A percentile compares a stretch with the other conserved stretches of the same genome.
Conservation (phyloP, 225 moss, liverwort and hornwort species). For the Pleurozium schreberi region DNA sequence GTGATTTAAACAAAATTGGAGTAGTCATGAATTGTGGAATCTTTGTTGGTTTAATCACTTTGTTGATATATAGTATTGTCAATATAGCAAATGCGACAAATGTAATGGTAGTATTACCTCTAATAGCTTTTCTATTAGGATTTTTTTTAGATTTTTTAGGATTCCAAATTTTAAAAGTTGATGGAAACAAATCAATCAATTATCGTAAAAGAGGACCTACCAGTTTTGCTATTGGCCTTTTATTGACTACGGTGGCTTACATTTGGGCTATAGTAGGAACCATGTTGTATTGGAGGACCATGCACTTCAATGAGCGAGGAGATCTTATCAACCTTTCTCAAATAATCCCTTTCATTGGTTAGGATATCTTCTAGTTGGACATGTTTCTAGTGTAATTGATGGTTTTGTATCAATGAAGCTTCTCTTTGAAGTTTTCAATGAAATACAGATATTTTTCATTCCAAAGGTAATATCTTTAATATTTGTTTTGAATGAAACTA, state of each 20-base stretch:
- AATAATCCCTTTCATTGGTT: background rate
- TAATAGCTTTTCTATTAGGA: rapidly evolving
- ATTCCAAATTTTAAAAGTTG: too few relatives aligned
- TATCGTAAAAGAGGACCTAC: too few relatives aligned
- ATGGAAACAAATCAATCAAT: too few relatives aligned
- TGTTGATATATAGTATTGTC: background rate
- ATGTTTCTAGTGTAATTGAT: background rate
- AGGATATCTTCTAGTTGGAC: rapidly evolving
- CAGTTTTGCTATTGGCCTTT: rapidly evolving
- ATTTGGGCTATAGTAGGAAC: background rate
- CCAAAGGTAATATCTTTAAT: too few relatives aligned
- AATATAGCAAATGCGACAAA: background rate
- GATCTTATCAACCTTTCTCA: background rate
- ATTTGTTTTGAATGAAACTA: too few relatives aligned
- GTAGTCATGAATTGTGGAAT: rapidly evolving
- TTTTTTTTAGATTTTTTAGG: too few relatives aligned
- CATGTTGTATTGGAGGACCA: background rate
- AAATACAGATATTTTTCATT: too few relatives aligned
- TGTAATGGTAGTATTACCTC: background rate
- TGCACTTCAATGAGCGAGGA: background rate
- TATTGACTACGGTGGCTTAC: rapidly evolving
- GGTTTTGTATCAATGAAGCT: background rate
- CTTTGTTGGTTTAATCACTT: background rate
- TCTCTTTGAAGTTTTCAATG: rapidly evolving
- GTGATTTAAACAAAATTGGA: rapidly evolving